Conservation (phyloP, 2,329 filamentous ascomycete genomes). For the Pseudogymnoascus sp. region DNA sequence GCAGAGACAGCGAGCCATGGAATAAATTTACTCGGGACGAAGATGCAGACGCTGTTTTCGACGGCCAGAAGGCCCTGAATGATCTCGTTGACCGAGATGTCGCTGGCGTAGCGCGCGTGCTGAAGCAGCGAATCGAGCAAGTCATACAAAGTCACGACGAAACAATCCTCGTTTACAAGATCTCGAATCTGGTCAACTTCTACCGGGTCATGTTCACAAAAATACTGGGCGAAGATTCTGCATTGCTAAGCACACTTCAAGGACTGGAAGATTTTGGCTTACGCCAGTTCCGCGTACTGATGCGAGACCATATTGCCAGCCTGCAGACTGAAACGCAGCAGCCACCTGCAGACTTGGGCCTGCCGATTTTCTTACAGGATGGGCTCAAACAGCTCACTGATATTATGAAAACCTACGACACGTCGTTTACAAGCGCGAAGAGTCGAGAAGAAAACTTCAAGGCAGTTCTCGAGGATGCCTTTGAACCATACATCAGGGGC, state of each 20-base stretch:
- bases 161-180: slow-evolving; percentile 77
- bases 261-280: slow-evolving; percentile 69
- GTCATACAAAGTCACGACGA: slow-evolving; percentile 91
- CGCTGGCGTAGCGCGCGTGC: slow-evolving; percentile 67
- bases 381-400: slow-evolving; percentile 68
- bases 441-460: slow-evolving; percentile 63
- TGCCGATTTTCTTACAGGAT: slow-evolving; percentile 73
- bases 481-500: slow-evolving; percentile 78
- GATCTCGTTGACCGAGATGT: slow-evolving; percentile 83
- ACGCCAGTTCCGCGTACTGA: slow-evolving; percentile 71
- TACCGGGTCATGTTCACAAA: slow-evolving; percentile 80
- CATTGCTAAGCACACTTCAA: slow-evolving; percentile 52
- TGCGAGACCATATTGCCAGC: slow-evolving; percentile 70
- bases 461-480: slow-evolving; percentile 64
- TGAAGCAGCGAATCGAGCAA: slow-evolving; percentile 85
- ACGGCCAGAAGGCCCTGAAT: slow-evolving; percentile 72
- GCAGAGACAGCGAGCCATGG: slow-evolving; percentile 79
- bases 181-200: slow-evolving; percentile 82
- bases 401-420: slow-evolving; percentile 81
- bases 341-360: slow-evolving; percentile 62
- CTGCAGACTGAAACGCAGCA: slow-evolving; percentile 65
- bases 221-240: slow-evolving; percentile 60
- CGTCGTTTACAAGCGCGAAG: slow-evolving; percentile 57
- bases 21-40: slow-evolving; percentile 43
- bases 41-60: slow-evolving; percentile 53